phyloP scores from a whole-genome alignment of 1,284 basidiomycete genomes.

The Naganishia sp. region DNA sequence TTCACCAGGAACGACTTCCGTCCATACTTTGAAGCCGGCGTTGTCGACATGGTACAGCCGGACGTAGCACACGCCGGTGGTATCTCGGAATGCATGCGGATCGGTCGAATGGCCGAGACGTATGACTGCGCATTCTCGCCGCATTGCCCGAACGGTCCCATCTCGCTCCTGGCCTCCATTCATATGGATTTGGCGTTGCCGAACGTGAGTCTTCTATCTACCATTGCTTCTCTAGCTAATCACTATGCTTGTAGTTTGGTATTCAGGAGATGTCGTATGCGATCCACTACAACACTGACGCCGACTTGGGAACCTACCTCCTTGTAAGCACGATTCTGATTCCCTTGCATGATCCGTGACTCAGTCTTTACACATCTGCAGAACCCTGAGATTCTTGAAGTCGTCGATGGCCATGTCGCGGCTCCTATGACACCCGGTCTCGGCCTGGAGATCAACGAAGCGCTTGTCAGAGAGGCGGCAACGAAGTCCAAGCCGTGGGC shows the following conservation, averaged over 20 bases:
- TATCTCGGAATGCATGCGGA: slow-evolving; percentile 64
- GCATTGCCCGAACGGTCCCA: slow-evolving; percentile 33
- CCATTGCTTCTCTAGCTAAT: too few relatives aligned
- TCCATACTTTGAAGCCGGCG: slow-evolving; percentile 59
- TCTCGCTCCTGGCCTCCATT: slow-evolving; percentile 27
- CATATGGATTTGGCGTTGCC: slow-evolving; percentile 29
- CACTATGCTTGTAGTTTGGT: slow-evolving; percentile 48
- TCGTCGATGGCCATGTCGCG: slow-evolving; percentile 64
- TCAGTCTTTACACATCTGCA: slow-evolving; percentile 48
- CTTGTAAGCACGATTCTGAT: slow-evolving; percentile 8
- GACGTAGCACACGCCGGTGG: slow-evolving; percentile 68
- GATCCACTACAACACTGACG: slow-evolving; percentile 30
- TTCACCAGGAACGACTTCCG: slow-evolving; percentile 65
- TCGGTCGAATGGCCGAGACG: slow-evolving; percentile 62
- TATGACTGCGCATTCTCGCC: slow-evolving; percentile 35
- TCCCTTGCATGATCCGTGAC: not conserved
- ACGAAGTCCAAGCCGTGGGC: slow-evolving; percentile 55
- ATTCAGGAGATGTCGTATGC: slow-evolving; percentile 68
- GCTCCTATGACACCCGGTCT: slow-evolving; percentile 65
- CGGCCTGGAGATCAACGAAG: slow-evolving; percentile 69
- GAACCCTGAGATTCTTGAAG: slow-evolving; percentile 62
- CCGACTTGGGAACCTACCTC: slow-evolving; percentile 31
- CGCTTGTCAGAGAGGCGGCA: slow-evolving; percentile 59
- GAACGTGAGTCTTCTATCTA: slow-evolving; percentile 8
- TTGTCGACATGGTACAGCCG: slow-evolving; percentile 64